Evolutionary conservation across 345 rosid species (phyloP).

Genomic region (Trapa incisa): DNA sequence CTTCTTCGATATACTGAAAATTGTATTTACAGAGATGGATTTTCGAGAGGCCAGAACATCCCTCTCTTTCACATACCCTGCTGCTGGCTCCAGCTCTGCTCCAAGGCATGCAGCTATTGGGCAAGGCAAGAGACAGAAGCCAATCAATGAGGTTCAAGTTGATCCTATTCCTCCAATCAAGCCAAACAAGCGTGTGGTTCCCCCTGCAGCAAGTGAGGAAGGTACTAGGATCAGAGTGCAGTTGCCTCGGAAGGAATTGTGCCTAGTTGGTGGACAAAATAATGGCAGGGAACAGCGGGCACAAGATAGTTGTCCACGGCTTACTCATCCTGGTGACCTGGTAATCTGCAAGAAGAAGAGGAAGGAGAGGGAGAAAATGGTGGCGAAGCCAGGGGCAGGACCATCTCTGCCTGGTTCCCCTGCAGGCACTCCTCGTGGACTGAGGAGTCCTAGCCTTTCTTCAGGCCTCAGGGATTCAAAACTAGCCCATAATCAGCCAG

Average conservation of each 20-base stretch:
- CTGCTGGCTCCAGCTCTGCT: conserved; percentile 32
- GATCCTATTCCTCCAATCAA: conserved; percentile 44
- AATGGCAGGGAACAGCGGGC: conserved; percentile 36
- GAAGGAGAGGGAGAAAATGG: conserved; percentile 82
- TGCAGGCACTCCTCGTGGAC: conserved; percentile 47
- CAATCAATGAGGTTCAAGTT: conserved; percentile 43
- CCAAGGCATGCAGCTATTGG: conserved; percentile 36
- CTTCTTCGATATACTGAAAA: conserved; percentile 88
- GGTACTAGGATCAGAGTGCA: conserved; percentile 63
- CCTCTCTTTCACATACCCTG: conserved; percentile 52
- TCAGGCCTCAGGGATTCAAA: conserved; percentile 42
- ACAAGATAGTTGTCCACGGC: conserved; percentile 54
- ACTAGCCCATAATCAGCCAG: conserved; percentile 23
- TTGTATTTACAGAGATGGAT: conserved; percentile 79
- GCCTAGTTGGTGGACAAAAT: conserved; percentile 40
- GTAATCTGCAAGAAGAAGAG: conserved; percentile 98
- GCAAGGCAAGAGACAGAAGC: conserved; percentile 55
- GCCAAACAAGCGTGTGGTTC: conserved; percentile 35
- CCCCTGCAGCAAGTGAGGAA: conserved; percentile 22
- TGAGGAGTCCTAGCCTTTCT: conserved; percentile 43
- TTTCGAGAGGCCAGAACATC: conserved; percentile 70
- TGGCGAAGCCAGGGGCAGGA: conserved; percentile 45
- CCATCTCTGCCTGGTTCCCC: conserved; percentile 75
- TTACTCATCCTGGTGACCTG: conserved; percentile 82
- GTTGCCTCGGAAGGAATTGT: conserved; percentile 56